A percentile compares a stretch with the other conserved stretches of the same genome.
Evolutionary conservation across 2,329 filamentous ascomycete species (phyloP).

Genomic region (Paraconiothyrium brasiliense): DNA sequence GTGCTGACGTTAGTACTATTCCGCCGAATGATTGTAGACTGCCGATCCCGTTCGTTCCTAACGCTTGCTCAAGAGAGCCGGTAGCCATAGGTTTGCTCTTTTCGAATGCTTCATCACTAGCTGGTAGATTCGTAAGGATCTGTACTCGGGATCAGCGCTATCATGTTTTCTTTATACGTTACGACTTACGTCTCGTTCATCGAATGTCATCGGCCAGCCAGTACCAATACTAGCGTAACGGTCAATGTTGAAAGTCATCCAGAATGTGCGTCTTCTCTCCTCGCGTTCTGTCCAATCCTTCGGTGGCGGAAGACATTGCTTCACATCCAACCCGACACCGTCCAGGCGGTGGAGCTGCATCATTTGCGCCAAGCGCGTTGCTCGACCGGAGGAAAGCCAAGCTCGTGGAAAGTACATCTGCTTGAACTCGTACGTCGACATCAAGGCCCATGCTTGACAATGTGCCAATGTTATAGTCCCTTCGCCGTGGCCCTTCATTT

Average conservation of each 20-base stretch:
- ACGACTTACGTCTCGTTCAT: constrained; percentile 77
- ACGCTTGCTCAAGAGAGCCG: constrained; percentile 73
- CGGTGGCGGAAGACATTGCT: constrained; percentile 86
- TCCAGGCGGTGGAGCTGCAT: constrained; percentile 91
- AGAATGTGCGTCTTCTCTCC: constrained; percentile 90
- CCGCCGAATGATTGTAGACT: constrained; percentile 81
- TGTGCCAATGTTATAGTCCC: constrained; percentile 85
- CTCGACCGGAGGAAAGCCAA: constrained; percentile 89
- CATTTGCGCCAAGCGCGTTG: constrained; percentile 86
- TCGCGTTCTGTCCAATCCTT: constrained; percentile 95
- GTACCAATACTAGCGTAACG: constrained; percentile 95
- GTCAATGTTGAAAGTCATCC: constrained; percentile 91
- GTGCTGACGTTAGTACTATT: constrained; percentile 83
- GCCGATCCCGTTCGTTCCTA: constrained; percentile 75
- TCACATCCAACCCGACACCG: constrained; percentile 83
- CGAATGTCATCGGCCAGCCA: constrained; percentile 94
- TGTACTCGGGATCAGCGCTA: constrained; percentile 38
- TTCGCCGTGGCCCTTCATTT: constrained; percentile 92
- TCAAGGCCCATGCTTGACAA: constrained; percentile 82
- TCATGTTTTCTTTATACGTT: background rate
- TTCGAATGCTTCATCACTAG: constrained; percentile 84
- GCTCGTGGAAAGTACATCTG: constrained; percentile 97
- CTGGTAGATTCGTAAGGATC: constrained; percentile 84
- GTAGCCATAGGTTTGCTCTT: constrained; percentile 79
- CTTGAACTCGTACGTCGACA: constrained; percentile 91